Evolutionary conservation across 2,329 filamentous ascomycete genomes (phyloP).

Genomic region (Botryotinia convoluta): DNA sequence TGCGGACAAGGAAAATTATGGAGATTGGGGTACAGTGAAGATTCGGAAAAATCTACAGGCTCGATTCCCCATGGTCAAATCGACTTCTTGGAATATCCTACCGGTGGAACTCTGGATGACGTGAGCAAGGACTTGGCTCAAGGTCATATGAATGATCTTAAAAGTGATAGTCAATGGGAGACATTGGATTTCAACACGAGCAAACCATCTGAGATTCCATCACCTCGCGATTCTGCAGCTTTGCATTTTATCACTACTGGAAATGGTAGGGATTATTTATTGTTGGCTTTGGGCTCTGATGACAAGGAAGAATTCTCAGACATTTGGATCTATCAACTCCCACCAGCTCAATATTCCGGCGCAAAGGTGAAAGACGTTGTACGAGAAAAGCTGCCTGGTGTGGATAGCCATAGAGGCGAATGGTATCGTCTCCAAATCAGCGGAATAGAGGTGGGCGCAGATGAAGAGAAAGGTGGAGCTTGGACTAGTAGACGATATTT

Average conservation of each 20-base stretch:
- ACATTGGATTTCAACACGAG: neutral
- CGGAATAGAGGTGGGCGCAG: neutral
- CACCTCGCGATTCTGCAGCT: neutral
- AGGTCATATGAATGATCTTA: neutral
- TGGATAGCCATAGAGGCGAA: constrained; percentile 5
- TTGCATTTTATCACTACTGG: constrained; percentile 7
- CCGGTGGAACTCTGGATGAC: constrained; percentile 6
- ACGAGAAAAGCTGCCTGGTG: neutral
- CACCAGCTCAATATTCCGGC: neutral
- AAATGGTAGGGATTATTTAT: constrained; percentile 11
- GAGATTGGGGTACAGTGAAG: neutral
- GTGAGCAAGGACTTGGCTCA: neutral
- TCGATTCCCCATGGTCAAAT: neutral
- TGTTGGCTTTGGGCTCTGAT: neutral
- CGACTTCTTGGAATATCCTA: neutral
- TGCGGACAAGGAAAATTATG: constrained; percentile 9
- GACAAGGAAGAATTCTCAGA: constrained; percentile 1
- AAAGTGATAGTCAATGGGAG: neutral
- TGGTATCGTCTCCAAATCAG: constrained; percentile 12
- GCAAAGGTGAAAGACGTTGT: constrained; percentile 7
- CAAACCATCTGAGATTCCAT: neutral
- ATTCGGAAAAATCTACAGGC: neutral
- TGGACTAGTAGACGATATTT: constrained; percentile 14
- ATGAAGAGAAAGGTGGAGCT: constrained; percentile 10
- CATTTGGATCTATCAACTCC: constrained; percentile 11